These are phyloP conservation scores for Sclerotinia borealis DNA, from an alignment of 2,329 filamentous ascomycete genomes.

Conservation along the genomic window DNA sequence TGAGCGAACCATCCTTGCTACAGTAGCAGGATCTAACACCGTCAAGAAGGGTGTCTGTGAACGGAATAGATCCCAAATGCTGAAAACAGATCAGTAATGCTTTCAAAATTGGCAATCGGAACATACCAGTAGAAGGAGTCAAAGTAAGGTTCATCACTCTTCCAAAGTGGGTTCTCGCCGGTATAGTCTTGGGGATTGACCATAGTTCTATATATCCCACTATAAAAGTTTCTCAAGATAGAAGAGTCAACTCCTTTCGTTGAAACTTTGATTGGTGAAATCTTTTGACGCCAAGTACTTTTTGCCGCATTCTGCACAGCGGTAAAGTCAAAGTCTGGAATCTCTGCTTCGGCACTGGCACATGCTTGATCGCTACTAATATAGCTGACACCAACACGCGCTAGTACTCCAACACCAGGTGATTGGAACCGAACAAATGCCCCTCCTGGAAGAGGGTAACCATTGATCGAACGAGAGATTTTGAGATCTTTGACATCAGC, in stretches of 20 bases:
- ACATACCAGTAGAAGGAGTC: conserved; percentile 58
- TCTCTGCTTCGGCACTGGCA: conserved; percentile 59
- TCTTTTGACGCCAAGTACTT: conserved; percentile 53
- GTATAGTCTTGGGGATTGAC: conserved; percentile 70
- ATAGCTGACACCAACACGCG: conserved; percentile 63
- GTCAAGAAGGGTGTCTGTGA: conserved; percentile 65
- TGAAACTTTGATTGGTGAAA: conserved; percentile 52
- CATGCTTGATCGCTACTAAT: conserved; percentile 63
- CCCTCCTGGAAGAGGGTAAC: conserved; percentile 51
- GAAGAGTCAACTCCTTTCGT: conserved; percentile 45
- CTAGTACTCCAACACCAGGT: conserved; percentile 45
- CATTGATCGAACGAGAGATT: conserved; percentile 47
- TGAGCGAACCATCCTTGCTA: conserved; percentile 61
- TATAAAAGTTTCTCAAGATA: conserved; percentile 60
- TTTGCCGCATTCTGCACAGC: conserved; percentile 46
- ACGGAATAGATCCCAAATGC: conserved; percentile 67
- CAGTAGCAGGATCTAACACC: conserved; percentile 57
- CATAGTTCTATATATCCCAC: conserved; percentile 62
- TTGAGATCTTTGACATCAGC: conserved; percentile 41
- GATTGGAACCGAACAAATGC: conserved; percentile 57
- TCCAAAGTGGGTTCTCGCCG: conserved; percentile 64
- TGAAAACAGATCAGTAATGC: background rate
- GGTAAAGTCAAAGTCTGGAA: conserved; percentile 61
- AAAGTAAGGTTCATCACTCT: conserved; percentile 62
- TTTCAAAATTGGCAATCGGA: background rate